Base-by-base conservation (phyloP, 2,329 filamentous ascomycete genomes). In the Penicillium sp. region DNA sequence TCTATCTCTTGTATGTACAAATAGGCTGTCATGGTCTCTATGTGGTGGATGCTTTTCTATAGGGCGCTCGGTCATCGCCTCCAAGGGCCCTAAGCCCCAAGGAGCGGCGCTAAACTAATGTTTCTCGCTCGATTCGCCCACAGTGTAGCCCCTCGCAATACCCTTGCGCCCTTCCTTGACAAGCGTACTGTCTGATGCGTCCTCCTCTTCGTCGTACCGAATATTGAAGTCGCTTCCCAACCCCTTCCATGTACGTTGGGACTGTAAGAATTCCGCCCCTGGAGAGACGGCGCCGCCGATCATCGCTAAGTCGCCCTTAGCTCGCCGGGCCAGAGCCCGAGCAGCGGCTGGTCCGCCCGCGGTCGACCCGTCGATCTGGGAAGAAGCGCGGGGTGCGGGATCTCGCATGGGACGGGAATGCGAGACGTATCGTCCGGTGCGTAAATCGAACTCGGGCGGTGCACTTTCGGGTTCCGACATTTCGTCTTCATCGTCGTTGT, bases 281-380 rank as follows among this genome's bases (percentile, higher is more conserved):
- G 95, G 95, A 49, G 94, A 98, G n/a, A 90, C 83, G 0, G 94
- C 86, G 6, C 93, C 92, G 55, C 93, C 94, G 67, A 98, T 87
- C 49, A 88, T 88, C 0, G 92, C 89, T 19, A 98, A 68, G 65
- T 96, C 90, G 2, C 89, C 87, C 57, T 87, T 88, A 65, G 81
- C 73, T 68, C 87, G 82, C 73, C 86, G 87, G 13, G 88, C 82
- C 28, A 98, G 78, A 0, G 87, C 84, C 57, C 70, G 73, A 57
- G 68, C 73, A 66, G 66, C 71, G 52, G 68, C 71, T 51, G 67
- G 68, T 54, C 68, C 68, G 59, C 56, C 58, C 67, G 66, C 68
- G 60, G 57, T 59, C 68, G 66, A 62, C 63, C 63, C 68, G 57
- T 71, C 62, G 40, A 65, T 58, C 58, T 61, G 60, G 55, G 64